Conservation (phyloP, 208 protist genomes). For the Trypanosoma lewisi region DNA sequence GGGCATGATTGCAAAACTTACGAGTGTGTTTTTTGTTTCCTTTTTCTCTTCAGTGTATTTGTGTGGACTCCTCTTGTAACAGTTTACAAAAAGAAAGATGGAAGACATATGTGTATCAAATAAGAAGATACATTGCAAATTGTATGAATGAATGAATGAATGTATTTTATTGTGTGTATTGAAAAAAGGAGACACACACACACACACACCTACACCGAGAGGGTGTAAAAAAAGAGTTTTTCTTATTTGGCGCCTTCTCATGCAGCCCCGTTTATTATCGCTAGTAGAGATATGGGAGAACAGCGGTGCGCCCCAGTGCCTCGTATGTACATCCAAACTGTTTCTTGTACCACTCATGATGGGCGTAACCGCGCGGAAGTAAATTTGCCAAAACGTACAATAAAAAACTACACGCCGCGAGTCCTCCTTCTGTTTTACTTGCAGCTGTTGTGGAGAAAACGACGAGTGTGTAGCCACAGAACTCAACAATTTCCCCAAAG, state of each 20-base stretch:
- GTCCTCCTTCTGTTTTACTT: slow-evolving; percentile 15
- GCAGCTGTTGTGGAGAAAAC: slow-evolving; percentile 35
- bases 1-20: slow-evolving; percentile 17
- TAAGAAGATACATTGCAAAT: no score
- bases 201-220: no score
- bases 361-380: slow-evolving; percentile 52
- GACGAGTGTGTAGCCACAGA: slow-evolving; percentile 53
- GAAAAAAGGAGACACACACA: no score
- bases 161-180: no score
- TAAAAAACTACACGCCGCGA: slow-evolving; percentile 59
- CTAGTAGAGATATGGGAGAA: slow-evolving; percentile 46
- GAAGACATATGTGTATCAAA: no score
- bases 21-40: background rate
- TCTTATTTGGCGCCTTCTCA: no score
- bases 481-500: slow-evolving; percentile 78
- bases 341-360: slow-evolving; percentile 67
- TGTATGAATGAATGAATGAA: no score
- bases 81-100: no score
- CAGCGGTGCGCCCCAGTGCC: slow-evolving; percentile 30
- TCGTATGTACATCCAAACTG: slow-evolving; percentile 59
- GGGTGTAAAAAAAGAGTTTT: no score
- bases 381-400: slow-evolving; percentile 71
- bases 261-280: background rate
- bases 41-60: background rate
- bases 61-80: background rate